These are phyloP conservation scores for Alnus rubra DNA, from an alignment of 306 rosid genomes.

Conservation along the genomic window DNA sequence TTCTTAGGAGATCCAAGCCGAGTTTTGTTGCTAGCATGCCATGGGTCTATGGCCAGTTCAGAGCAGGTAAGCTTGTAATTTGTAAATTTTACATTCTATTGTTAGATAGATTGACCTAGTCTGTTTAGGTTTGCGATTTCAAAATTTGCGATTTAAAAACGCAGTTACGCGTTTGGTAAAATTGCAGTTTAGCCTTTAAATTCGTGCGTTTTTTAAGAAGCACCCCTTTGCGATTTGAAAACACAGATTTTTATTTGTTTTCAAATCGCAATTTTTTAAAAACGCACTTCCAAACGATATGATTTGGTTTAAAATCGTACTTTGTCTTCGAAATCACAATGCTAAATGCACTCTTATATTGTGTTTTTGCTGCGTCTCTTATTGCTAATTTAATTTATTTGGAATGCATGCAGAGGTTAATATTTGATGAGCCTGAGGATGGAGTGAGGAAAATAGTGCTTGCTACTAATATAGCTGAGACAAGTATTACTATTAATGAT, in stretches of 20 bases:
- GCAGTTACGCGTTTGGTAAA: too few relatives aligned
- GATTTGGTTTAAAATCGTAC: too few relatives aligned
- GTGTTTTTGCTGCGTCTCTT: constrained; percentile 9
- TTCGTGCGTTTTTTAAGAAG: too few relatives aligned
- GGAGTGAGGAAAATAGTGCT: constrained; percentile 94
- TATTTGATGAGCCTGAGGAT: constrained; percentile 75
- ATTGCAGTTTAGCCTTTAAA: too few relatives aligned
- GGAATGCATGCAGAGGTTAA: constrained; percentile 72
- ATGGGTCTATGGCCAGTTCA: constrained; percentile 94
- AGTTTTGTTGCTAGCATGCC: constrained; percentile 82
- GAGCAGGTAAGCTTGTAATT: constrained; percentile 70
- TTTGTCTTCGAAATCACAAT: too few relatives aligned
- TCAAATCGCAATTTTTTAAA: too few relatives aligned
- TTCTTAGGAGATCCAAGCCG: constrained; percentile 69
- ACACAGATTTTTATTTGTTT: too few relatives aligned
- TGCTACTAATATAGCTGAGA: constrained; percentile 96
- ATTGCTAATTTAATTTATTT: constrained; percentile 24
- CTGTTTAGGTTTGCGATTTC: too few relatives aligned
- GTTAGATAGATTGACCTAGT: background rate
- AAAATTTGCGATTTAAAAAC: too few relatives aligned
- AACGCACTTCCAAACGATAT: too few relatives aligned
- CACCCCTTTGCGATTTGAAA: too few relatives aligned
- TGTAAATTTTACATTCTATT: background rate
- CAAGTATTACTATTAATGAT: constrained; percentile 92
- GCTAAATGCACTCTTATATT: background rate